phyloP scores from a whole-genome alignment of 371 early-diverging fungal species.

The Choanephora cucurbitarum region DNA sequence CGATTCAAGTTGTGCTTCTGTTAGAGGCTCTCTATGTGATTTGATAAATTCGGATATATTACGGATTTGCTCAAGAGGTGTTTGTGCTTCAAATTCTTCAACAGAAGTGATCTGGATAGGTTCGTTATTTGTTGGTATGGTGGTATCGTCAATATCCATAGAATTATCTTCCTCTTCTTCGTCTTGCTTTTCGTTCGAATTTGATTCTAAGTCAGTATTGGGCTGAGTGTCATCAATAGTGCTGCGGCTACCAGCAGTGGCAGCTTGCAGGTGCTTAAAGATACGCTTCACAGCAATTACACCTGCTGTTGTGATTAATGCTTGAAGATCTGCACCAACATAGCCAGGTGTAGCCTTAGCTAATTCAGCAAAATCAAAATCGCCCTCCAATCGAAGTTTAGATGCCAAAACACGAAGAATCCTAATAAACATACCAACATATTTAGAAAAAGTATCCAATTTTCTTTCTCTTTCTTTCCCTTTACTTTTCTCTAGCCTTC shows the following conservation, averaged over 20 bases:
- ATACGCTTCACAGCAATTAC: conserved; percentile 94
- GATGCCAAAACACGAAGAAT: conserved; percentile 91
- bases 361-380: conserved; percentile 86
- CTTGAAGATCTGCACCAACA: conserved; percentile 98
- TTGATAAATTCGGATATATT: conserved; percentile 74
- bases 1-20: conserved; percentile 80
- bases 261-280: conserved; percentile 66
- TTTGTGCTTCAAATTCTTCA: conserved; percentile 56
- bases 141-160: conserved; percentile 48
- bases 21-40: conserved; percentile 73
- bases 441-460: background rate
- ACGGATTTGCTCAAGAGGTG: conserved; percentile 60
- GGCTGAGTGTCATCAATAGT: conserved; percentile 1
- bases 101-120: conserved; percentile 49
- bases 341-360: conserved; percentile 98
- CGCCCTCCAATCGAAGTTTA: conserved; percentile 85
- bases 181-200: conserved; percentile 9
- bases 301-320: conserved; percentile 97
- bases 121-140: conserved; percentile 7
- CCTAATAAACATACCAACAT: conserved; percentile 29
- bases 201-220: background rate
- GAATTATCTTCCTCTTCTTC: conserved; percentile 16
- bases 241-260: conserved; percentile 8
- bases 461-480: background rate
- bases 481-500: conserved; percentile 84